Percentiles rank a stretch among this genome's conserved stretches.
Conservation (phyloP, 164 flowering plant genomes). For the Annona cherimola region DNA sequence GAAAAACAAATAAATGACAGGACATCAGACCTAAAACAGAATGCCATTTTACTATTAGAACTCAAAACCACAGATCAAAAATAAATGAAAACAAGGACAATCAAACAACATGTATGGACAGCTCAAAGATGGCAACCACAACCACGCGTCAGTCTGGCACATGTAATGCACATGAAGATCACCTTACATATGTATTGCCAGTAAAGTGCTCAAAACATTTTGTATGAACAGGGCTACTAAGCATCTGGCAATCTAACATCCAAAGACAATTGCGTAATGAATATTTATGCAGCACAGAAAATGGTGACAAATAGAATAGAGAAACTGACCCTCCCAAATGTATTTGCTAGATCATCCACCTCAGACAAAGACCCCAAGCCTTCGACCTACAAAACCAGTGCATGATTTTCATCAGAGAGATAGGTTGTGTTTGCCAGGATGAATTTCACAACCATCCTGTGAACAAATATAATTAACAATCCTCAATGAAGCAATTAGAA, state of each 20-base stretch:
- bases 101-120: no score
- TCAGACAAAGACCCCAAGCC: slow-evolving; percentile 50
- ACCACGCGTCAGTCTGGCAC: no score
- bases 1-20: no score
- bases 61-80: no score
- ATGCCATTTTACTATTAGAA: no score
- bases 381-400: slow-evolving; percentile 26
- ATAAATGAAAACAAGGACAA: no score
- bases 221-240: no score
- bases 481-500: neutral
- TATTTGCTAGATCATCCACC: slow-evolving; percentile 56
- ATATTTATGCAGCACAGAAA: neutral
- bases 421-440: neutral
- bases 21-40: no score
- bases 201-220: no score
- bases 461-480: neutral
- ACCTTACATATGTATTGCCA: no score
- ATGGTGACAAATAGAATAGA: neutral
- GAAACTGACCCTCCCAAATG: slow-evolving; percentile 53
- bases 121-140: no score
- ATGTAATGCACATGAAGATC: no score
- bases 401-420: neutral
- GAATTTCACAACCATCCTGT: neutral
- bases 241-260: neutral
- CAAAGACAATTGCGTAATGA: neutral